Evolutionary conservation across 1,139 yeast genomes (phyloP), one percentile per base, ranked within the genome.

Genomic region (Protomyces lactucae-debilis): DNA sequence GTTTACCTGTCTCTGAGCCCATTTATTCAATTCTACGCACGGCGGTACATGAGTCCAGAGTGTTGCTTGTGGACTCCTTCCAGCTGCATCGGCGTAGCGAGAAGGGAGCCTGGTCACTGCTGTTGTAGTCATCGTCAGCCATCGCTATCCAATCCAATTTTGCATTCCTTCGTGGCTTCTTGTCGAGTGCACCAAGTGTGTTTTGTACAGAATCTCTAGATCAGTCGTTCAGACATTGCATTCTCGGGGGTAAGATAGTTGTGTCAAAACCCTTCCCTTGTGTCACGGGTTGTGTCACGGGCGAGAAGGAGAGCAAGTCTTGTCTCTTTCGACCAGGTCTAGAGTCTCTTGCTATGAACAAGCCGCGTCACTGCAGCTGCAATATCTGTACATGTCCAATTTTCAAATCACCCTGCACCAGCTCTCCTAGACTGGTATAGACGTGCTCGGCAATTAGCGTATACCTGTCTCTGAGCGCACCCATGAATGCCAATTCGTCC

Each of bases 301-400:
- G 23, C 23, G 23, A 21, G 23, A 21, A 21, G 23, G 23, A 21
- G 23, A 21, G 23, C 23, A 21, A 1, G 2, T 21, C 23, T 2
- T 21, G 23, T 21, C 23, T 21, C 2, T 21, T 2, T 21, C 2
- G 23, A 21, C 2, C 23, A 21, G 2, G 23, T 21, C 23, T 21
- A 21, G 23, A 21, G 23, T 21, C 23, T 21, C 23, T 21, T 21
- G 23, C 23, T 21, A 21, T 21, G 23, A 21, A 2, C 3, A 21
- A 21, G 23, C 32, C 32, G 8, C 2, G 32, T 28, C 32, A 37
- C 14, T 48, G 18, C 56, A 57, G 16, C 25, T 52, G 16, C 48
- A 59, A 12, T 16, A 59, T 45, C 23, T 59, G 57, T 9, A 59
- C 57, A 52, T 59, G 57, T 18, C 63, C 63, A 23, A 59, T 21